phyloP scores from a whole-genome alignment of 768 basidiomycete genomes.

The Galerina marginata region DNA sequence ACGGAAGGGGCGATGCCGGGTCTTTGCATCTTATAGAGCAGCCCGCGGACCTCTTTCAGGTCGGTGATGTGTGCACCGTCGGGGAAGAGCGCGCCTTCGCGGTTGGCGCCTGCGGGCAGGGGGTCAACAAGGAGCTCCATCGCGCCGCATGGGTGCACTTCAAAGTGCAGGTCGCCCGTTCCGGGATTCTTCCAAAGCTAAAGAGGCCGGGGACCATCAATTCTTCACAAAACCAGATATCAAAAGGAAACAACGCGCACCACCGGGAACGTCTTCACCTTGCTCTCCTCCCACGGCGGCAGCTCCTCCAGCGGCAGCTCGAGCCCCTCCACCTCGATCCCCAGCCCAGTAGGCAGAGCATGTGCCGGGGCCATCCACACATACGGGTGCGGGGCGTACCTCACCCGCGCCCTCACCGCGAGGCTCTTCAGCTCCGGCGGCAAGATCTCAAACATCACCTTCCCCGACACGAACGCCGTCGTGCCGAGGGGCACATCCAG shows the following conservation, averaged over 20 bases:
- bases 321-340: constrained; percentile 78
- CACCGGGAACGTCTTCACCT: constrained; percentile 74
- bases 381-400: constrained; percentile 86
- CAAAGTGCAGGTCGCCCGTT: constrained; percentile 82
- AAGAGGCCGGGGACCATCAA: not conserved
- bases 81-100: constrained; percentile 76
- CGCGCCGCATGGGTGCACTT: constrained; percentile 87
- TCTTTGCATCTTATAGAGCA: constrained; percentile 87
- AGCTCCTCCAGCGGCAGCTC: constrained; percentile 73
- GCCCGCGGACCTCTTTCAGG: constrained; percentile 69
- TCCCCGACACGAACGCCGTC: constrained; percentile 83
- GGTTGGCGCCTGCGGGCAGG: constrained; percentile 62
- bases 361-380: constrained; percentile 88
- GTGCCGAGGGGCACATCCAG: constrained; percentile 84
- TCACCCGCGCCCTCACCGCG: constrained; percentile 76
- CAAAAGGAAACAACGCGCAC: constrained; percentile 31
- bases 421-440: constrained; percentile 75
- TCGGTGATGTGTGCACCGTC: constrained; percentile 81
- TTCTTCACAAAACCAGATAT: not conserved
- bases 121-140: constrained; percentile 74
- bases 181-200: constrained; percentile 93
- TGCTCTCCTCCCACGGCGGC: constrained; percentile 82
- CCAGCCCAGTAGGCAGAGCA: constrained; percentile 79
- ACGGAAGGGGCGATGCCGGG: constrained; percentile 86
- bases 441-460: constrained; percentile 84